Percentiles rank a stretch among this genome's conserved stretches.
Conservation (phyloP, 116 monocot species). For the Trichopus zeylanicus region DNA sequence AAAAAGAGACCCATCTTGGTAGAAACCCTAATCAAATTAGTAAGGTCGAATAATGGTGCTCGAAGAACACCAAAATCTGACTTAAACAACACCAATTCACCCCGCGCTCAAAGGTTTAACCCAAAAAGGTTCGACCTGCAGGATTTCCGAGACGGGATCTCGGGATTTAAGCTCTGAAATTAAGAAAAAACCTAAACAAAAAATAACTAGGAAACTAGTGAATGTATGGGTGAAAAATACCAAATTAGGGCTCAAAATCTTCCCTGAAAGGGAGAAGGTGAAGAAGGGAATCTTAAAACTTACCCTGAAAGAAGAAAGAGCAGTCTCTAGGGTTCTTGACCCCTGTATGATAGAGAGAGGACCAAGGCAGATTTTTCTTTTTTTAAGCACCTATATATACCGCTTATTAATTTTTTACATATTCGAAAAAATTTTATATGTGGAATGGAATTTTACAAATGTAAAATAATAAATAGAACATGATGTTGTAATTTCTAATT, state of each 20-base stretch:
- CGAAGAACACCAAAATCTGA: too few relatives aligned
- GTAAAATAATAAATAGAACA: too few relatives aligned
- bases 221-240: background rate
- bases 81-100: background rate
- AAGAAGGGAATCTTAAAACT: background rate
- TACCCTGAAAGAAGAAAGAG: background rate
- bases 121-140: background rate
- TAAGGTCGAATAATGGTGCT: background rate
- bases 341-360: too few relatives aligned
- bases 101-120: background rate
- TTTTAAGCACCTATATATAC: too few relatives aligned
- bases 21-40: background rate
- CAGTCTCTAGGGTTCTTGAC: background rate
- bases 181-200: background rate
- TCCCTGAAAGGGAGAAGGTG: background rate
- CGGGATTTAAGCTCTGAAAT: background rate
- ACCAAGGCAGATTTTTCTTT: too few relatives aligned
- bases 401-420: too few relatives aligned
- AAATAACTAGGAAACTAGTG: too few relatives aligned
- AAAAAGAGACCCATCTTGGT: background rate
- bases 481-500: too few relatives aligned
- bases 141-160: conserved; percentile 1
- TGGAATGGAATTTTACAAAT: too few relatives aligned
- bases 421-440: too few relatives aligned
- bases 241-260: background rate